A percentile compares a stretch with the other conserved stretches of the same genome.
Evolutionary conservation across 1,284 basidiomycete genomes (phyloP).

Genomic region (Moesziomyces globuligerus): DNA sequence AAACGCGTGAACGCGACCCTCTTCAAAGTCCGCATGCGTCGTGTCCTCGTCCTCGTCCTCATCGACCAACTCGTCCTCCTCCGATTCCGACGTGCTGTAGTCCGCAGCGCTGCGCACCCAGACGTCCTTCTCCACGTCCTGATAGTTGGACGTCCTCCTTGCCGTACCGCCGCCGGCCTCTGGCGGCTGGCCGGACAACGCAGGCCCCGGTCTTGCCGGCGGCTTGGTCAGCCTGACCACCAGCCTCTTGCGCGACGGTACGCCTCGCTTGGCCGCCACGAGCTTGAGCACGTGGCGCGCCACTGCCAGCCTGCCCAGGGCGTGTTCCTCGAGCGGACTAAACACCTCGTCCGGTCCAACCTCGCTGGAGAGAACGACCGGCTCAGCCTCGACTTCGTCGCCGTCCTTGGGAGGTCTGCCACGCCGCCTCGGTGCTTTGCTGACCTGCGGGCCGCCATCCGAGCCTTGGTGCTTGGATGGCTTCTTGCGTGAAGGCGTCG

Average conservation of each 20-base stretch:
- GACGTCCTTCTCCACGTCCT: conserved; percentile 29
- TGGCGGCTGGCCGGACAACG: too few relatives aligned
- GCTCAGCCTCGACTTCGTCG: conserved; percentile 4
- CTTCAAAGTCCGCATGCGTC: conserved; percentile 13
- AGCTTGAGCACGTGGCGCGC: conserved; percentile 21
- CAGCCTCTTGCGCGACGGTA: too few relatives aligned
- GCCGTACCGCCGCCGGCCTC: conserved; percentile 1
- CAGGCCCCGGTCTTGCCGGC: conserved; percentile 4
- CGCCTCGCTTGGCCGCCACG: conserved; percentile 7
- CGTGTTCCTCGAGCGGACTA: conserved; percentile 23
- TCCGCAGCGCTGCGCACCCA: conserved; percentile 44
- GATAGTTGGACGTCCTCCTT: conserved; percentile 10
- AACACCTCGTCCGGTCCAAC: conserved; percentile 21
- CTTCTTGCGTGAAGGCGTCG: not conserved
- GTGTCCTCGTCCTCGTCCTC: conserved; percentile 2
- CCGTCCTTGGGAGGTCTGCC: conserved; percentile 20
- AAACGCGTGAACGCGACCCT: conserved; percentile 23
- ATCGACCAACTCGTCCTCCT: conserved; percentile 8
- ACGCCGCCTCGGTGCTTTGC: conserved; percentile 9
- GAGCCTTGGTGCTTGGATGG: not conserved
- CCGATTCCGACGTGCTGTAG: conserved; percentile 21
- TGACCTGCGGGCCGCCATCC: not conserved
- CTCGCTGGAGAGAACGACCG: conserved; percentile 17
- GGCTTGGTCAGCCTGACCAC: not conserved
- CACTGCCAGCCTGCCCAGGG: conserved; percentile 15